Evolutionary conservation across 2,329 filamentous ascomycete genomes (phyloP).

Genomic region (Exophiala oligosperma): DNA sequence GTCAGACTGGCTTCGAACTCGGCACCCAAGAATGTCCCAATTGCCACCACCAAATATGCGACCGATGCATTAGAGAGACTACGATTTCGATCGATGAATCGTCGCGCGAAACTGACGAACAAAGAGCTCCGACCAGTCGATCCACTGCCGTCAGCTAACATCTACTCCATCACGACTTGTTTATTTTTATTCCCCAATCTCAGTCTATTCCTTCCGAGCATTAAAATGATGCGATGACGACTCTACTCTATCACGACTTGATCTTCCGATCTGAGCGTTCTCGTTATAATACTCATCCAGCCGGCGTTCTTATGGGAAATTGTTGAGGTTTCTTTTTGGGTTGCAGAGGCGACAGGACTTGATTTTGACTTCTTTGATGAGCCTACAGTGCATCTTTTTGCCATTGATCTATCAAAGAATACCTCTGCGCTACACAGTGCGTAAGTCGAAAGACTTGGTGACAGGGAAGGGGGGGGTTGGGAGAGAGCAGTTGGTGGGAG

Average conservation of each 20-base stretch:
- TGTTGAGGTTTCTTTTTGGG: not conserved
- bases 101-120: not conserved
- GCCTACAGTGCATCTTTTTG: not conserved
- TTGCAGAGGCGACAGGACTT: not conserved
- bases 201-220: slow-evolving; percentile 14
- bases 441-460: too few relatives aligned
- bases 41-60: slow-evolving; percentile 27
- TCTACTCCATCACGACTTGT: not conserved
- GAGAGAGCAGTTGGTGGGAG: too few relatives aligned
- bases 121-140: not conserved
- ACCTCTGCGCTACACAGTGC: not conserved
- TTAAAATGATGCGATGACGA: slow-evolving; percentile 24
- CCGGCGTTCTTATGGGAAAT: not conserved
- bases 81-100: slow-evolving; percentile 14
- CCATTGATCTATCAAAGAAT: not conserved
- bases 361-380: not conserved
- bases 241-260: slow-evolving; percentile 5
- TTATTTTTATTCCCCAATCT: not conserved
- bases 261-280: slow-evolving; percentile 25
- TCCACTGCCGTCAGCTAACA: slow-evolving; percentile 11
- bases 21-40: slow-evolving; percentile 23
- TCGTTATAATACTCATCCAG: slow-evolving; percentile 11
- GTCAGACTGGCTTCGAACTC: slow-evolving; percentile 21
- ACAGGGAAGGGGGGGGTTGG: too few relatives aligned
- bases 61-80: slow-evolving; percentile 23